Evolutionary conservation across 2,329 filamentous ascomycete species (phyloP), one percentile per base, ranked within the genome.

Genomic region (Aurifilum marmelostoma): DNA sequence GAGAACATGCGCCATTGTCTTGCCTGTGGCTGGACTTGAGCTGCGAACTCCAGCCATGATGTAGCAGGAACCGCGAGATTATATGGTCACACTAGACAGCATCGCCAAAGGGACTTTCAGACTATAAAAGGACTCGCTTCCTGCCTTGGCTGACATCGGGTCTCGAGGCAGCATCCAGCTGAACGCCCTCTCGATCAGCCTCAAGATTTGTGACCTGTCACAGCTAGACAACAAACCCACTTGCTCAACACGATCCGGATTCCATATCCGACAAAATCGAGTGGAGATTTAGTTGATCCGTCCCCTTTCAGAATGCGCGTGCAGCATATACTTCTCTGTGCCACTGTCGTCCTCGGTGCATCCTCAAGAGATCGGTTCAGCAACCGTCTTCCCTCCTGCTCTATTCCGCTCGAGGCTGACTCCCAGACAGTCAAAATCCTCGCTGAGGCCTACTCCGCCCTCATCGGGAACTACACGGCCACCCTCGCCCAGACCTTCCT

Each of bases 401-500:
- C 58, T 34, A 39, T 9, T 5, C 39, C 59, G 11, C 69, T 70
- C 24, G 47, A 50, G 32, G 1, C 18, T 11, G 41, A 14, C n/a
- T 27, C 56, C 21, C 27, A 24, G 29, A 58, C 58, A 8, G 63
- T 66, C n/a, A n/a, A 27, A 11, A 21, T 54, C 24, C 66, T 70
- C 21, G 66, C 54, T 24, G 16, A 66, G 27, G 47, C 24, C 5
- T 70, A 70, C 60, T 63, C 69, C 4, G 63, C 68, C 63, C 62
- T 70, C 18, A 58, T 70, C 39, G 69, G 69, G 12, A 70, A 70
- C 69, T 68, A 70, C 59, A 66, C 62, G 14, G 43, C 60, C n/a
- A 63, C 66, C 7, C 59, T 70, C 12, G 69, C 58, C 56, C 29
- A 68, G 37, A 43, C 29, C 34, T 70, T 54, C 64, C 74, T 79